Conservation (phyloP, 2,329 filamentous ascomycete species). For the Biscogniauxia sp. region DNA sequence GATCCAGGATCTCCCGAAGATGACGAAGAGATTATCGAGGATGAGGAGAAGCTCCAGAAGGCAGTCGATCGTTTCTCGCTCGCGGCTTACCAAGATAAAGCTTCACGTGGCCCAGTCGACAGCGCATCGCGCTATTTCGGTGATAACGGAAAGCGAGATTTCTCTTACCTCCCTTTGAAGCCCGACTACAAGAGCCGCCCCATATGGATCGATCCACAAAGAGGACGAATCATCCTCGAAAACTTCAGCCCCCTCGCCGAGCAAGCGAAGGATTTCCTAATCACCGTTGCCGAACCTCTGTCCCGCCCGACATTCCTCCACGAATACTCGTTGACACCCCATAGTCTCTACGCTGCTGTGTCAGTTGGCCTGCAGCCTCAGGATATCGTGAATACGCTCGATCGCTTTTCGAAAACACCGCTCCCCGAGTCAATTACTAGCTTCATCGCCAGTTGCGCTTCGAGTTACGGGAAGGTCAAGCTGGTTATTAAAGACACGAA, state of each 20-base stretch:
- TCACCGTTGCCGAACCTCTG: constrained; percentile 90
- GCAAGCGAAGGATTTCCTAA: constrained; percentile 89
- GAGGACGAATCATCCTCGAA: constrained; percentile 86
- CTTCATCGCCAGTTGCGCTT: constrained; percentile 77
- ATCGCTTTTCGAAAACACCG: constrained; percentile 84
- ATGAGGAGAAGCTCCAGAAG: constrained; percentile 54
- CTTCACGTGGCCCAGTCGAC: constrained; percentile 37
- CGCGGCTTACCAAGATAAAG: constrained; percentile 48
- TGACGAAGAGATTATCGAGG: constrained; percentile 48
- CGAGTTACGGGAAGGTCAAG: constrained; percentile 93
- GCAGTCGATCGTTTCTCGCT: constrained; percentile 61
- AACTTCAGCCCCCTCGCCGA: constrained; percentile 87
- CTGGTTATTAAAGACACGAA: constrained; percentile 92
- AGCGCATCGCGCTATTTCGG: constrained; percentile 47
- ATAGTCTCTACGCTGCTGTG: constrained; percentile 92
- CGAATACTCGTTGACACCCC: constrained; percentile 87
- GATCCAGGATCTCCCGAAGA: constrained; percentile 37
- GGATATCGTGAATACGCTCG: constrained; percentile 86
- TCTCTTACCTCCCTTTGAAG: constrained; percentile 79
- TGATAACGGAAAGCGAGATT: constrained; percentile 56
- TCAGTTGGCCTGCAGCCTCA: constrained; percentile 87
- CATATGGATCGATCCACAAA: constrained; percentile 87
- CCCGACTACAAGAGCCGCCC: constrained; percentile 86
- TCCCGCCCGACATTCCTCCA: constrained; percentile 89
- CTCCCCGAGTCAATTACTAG: constrained; percentile 76